Evolutionary conservation across 140 eudicot species (phyloP).

Genomic region (Bidens hawaiensis): DNA sequence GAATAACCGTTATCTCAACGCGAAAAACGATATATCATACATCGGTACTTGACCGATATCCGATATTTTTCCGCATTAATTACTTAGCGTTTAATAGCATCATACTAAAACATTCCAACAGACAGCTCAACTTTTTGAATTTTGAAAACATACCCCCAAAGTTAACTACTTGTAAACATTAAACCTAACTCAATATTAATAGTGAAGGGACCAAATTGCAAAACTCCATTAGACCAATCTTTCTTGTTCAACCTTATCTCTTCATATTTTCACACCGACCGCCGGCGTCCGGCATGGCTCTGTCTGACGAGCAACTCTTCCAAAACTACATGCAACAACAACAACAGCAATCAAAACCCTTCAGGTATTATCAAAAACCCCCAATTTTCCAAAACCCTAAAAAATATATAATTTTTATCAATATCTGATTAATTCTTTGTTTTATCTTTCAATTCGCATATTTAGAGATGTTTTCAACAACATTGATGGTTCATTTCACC

Average conservation of each 20-base stretch:
- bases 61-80: too few species aligned
- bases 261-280: conserved; percentile 1
- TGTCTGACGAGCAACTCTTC: conserved; percentile 42
- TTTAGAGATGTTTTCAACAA: conserved; percentile 48
- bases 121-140: background rate
- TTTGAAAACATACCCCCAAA: conserved; percentile 6
- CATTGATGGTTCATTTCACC: conserved; percentile 60
- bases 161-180: background rate
- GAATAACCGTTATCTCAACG: too few species aligned
- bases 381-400: conserved; percentile 30
- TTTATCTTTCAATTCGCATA: conserved; percentile 12
- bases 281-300: conserved; percentile 40
- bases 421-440: background rate
- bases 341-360: conserved; percentile 46
- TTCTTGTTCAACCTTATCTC: conserved; percentile 23
- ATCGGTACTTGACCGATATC: too few species aligned
- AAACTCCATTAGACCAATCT: conserved; percentile 19
- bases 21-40: too few species aligned
- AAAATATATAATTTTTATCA: background rate
- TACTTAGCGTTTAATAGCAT: too few species aligned
- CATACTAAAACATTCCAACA: background rate
- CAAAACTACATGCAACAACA: conserved; percentile 43
- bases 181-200: conserved; percentile 7
- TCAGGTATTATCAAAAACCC: conserved; percentile 42
- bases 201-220: conserved; percentile 29